Conservation (phyloP, 192 early-diverging fungal genomes). For the Backusella circina region DNA sequence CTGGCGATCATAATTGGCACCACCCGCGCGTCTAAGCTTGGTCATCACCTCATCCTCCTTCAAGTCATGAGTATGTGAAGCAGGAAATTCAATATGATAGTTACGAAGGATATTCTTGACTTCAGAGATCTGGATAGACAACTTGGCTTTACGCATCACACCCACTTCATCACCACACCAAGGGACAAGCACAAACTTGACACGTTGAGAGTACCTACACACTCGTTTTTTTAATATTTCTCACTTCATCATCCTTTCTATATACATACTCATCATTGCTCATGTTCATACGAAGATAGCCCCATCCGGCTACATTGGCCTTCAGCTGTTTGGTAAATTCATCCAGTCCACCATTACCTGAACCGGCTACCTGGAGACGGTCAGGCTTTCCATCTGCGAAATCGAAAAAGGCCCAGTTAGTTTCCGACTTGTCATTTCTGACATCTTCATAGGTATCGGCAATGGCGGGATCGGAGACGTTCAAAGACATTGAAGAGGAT, state of each 20-base stretch:
- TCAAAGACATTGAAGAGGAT: constrained; percentile 22
- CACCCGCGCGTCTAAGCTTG: constrained; percentile 65
- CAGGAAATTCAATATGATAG: constrained; percentile 74
- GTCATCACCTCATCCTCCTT: constrained; percentile 55
- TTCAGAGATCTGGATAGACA: constrained; percentile 74
- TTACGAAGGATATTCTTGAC: constrained; percentile 67
- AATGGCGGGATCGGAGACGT: constrained; percentile 40
- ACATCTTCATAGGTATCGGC: constrained; percentile 49
- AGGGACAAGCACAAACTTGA: constrained; percentile 60
- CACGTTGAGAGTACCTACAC: constrained; percentile 49
- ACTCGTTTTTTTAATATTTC: neutral
- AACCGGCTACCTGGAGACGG: constrained; percentile 33
- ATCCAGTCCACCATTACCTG: constrained; percentile 52
- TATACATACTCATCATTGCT: constrained; percentile 46
- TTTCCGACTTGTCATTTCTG: constrained; percentile 52
- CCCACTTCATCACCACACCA: constrained; percentile 70
- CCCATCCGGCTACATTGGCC: constrained; percentile 70
- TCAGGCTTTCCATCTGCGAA: constrained; percentile 39
- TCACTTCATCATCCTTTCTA: constrained; percentile 29
- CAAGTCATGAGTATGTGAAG: constrained; percentile 55
- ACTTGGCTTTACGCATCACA: constrained; percentile 77
- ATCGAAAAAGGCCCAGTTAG: constrained; percentile 47
- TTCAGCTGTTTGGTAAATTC: constrained; percentile 61
- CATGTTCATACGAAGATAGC: constrained; percentile 62
- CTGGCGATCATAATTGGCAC: constrained; percentile 48